Conservation (phyloP, 768 basidiomycete genomes). For the Suillus plorans region DNA sequence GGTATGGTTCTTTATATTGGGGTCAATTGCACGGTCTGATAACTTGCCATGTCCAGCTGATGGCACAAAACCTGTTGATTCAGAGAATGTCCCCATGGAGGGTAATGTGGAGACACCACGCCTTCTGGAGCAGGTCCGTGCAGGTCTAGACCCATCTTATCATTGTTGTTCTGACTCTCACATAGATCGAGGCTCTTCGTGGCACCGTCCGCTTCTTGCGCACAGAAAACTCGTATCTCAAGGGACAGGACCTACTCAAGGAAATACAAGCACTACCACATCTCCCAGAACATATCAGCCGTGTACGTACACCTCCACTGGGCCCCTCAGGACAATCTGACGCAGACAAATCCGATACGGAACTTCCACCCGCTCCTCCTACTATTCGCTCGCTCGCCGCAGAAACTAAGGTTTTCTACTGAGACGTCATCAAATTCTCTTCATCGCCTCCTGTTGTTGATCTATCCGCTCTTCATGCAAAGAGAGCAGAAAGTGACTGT, state of each 20-base stretch:
- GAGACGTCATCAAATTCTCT: constrained; percentile 84
- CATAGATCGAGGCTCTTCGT: constrained; percentile 85
- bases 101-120: constrained; percentile 86
- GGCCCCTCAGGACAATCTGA: constrained; percentile 67
- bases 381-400: constrained; percentile 69
- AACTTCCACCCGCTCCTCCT: constrained; percentile 41
- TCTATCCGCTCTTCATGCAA: constrained; percentile 59
- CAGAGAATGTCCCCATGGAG: constrained; percentile 67
- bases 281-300: constrained; percentile 48
- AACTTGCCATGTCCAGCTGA: constrained; percentile 30
- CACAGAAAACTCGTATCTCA: constrained; percentile 90
- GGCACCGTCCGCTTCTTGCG: constrained; percentile 92
- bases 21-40: neutral
- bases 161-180: constrained; percentile 13
- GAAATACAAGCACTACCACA: constrained; percentile 76
- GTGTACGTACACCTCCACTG: constrained; percentile 64
- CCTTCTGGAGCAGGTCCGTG: constrained; percentile 78
- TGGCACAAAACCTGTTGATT: constrained; percentile 51
- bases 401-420: constrained; percentile 83
- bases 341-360: constrained; percentile 60
- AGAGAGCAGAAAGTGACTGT: constrained; percentile 47
- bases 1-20: constrained; percentile 41
- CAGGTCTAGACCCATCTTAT: neutral
- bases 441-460: constrained; percentile 86
- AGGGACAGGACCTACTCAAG: constrained; percentile 84